These are phyloP conservation scores for Yarrowia galli DNA, from an alignment of 1,139 yeast genomes.

Conservation along the genomic window DNA sequence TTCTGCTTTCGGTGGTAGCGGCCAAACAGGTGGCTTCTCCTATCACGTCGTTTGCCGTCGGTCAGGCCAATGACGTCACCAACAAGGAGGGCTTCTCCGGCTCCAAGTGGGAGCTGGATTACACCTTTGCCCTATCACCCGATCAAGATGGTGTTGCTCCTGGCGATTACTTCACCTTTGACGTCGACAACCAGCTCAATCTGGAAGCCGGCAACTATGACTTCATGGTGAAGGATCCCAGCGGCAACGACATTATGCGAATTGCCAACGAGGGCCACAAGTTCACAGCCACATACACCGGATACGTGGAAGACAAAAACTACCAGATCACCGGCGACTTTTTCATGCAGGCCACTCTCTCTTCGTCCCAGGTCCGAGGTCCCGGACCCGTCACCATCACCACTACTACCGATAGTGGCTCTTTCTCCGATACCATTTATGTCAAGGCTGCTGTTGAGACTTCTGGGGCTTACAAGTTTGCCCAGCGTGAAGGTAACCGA, in stretches of 20 bases:
- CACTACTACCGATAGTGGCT: not conserved
- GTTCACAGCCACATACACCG: constrained; percentile 23
- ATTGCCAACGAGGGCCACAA: constrained; percentile 23
- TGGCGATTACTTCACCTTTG: constrained; percentile 35
- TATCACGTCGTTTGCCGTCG: constrained; percentile 6
- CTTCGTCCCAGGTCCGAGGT: not conserved
- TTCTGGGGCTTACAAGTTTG: constrained; percentile 10
- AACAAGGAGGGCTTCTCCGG: constrained; percentile 13
- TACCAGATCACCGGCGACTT: constrained; percentile 17
- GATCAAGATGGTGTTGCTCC: constrained; percentile 3
- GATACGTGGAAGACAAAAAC: constrained; percentile 20
- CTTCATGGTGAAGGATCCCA: constrained; percentile 20
- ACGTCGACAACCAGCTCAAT: not conserved
- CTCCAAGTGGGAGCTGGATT: constrained; percentile 22
- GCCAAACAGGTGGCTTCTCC: constrained; percentile 31
- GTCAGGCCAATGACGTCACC: constrained; percentile 10
- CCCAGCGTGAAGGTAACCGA: constrained; percentile 15
- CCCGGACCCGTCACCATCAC: not conserved
- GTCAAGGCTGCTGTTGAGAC: constrained; percentile 32
- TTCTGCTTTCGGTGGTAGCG: constrained; percentile 5
- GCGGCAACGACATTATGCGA: constrained; percentile 26
- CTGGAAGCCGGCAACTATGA: constrained; percentile 1
- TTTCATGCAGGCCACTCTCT: constrained; percentile 17
- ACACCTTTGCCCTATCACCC: constrained; percentile 8
- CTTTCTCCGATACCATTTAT: constrained; percentile 6